Base-by-base conservation (phyloP, 352 stramenopile species). In the Globisporangium irregulare region DNA sequence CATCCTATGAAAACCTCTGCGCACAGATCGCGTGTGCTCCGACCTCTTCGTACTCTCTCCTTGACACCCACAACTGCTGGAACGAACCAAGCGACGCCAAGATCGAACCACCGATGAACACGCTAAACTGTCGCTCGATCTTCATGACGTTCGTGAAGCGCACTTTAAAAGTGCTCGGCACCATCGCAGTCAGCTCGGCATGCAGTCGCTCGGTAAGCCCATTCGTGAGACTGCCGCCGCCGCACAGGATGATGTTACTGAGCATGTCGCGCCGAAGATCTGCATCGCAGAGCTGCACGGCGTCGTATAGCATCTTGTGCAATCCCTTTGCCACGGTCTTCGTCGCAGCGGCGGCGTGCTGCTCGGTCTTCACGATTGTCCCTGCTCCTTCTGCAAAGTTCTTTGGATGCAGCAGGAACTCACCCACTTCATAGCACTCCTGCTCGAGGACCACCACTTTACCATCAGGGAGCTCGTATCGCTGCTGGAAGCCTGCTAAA, bases 21-120 rank as follows among this genome's bases (percentile, higher is more conserved):
- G 79, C 78, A 48, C 81, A 91, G 43, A 97, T 72, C 20, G 81
- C 74, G 41, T 86, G 73, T 14, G 82, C 82, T 46, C 89, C 89
- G 32, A 85, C 70, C 70, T 97, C 89, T 8, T 97, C 88, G 65
- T 84, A 97, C 71, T 97, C 89, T 63, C 75, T 75, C 68, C 90
- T 91, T 25, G 89, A 95, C 67, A 96, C 78, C 89, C 89, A 97
- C 1, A 97, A 73, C 59, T 95, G 88, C 77, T 97, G 87, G 71
- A 97, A 97, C 5, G 88, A 94, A 8, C 87, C 87, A 38, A 97
- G 77, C 59, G 86, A 95, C 43, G 89, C 89, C 29, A 97, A 75
- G 62, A 97, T 94, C 58, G 85, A 94, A 22, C 87, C 89, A 32
- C 89, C 89, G 60, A 95, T 97, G 75, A 94, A 97, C 62, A 84